A percentile compares a stretch with the other conserved stretches of the same genome.
phyloP scores from a whole-genome alignment of 148 eudicot genomes.

The Chenopodium album region DNA sequence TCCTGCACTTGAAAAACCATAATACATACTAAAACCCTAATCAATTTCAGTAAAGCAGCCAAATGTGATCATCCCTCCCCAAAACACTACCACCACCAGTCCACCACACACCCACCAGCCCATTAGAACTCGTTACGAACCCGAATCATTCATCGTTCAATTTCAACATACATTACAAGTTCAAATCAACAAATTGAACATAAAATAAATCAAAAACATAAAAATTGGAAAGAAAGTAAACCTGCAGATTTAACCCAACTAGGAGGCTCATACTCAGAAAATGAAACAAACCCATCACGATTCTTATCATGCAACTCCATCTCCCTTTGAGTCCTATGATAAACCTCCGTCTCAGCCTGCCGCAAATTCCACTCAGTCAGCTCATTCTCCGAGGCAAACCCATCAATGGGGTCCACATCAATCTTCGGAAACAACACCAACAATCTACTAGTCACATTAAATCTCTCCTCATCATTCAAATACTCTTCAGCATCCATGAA shows the following conservation, averaged over 20 bases:
- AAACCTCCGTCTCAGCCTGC: slow-evolving; percentile 55
- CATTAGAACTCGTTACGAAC: not conserved
- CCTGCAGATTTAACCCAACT: slow-evolving; percentile 68
- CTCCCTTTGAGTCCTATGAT: slow-evolving; percentile 73
- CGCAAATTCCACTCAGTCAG: slow-evolving; percentile 63
- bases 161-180: not conserved
- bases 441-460: slow-evolving; percentile 69
- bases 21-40: not conserved
- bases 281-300: slow-evolving; percentile 75
- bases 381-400: slow-evolving; percentile 58
- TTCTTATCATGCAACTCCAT: slow-evolving; percentile 92
- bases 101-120: not conserved
- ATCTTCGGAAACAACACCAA: slow-evolving; percentile 74
- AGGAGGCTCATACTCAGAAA: slow-evolving; percentile 79
- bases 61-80: not conserved
- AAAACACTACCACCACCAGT: too few relatives aligned
- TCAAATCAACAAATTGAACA: not conserved
- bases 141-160: too few relatives aligned
- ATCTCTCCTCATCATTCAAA: slow-evolving; percentile 82
- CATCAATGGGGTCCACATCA: slow-evolving; percentile 67
- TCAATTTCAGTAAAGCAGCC: not conserved
- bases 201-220: not conserved
- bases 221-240: not conserved
- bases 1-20: too few relatives aligned
- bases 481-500: slow-evolving; percentile 82